These are phyloP conservation scores for Rhizomucor miehei DNA, from an alignment of 371 early-diverging fungal species.

Conservation along the genomic window DNA sequence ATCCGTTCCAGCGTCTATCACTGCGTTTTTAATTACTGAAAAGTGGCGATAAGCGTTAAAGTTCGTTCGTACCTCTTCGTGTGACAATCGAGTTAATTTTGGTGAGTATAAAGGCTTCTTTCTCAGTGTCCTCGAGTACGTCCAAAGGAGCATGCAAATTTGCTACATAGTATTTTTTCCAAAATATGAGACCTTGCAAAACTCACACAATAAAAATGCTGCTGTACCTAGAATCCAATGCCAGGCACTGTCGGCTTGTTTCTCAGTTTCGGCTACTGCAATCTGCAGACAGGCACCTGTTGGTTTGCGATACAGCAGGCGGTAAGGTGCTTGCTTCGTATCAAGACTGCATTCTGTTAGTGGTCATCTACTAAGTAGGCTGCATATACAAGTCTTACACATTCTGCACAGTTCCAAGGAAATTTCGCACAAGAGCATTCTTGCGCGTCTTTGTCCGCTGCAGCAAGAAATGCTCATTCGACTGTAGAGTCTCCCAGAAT, in stretches of 20 bases:
- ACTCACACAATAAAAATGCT: neutral
- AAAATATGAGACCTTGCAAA: constrained; percentile 1
- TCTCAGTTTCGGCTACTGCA: constrained; percentile 77
- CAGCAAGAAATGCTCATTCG: constrained; percentile 61
- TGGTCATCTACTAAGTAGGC: neutral
- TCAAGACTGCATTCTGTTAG: constrained; percentile 59
- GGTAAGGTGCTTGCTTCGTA: constrained; percentile 91
- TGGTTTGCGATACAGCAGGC: constrained; percentile 74
- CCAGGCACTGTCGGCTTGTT: constrained; percentile 86
- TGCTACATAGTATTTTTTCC: constrained; percentile 47
- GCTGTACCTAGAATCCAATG: constrained; percentile 79
- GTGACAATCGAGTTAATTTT: constrained; percentile 89
- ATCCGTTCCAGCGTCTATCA: constrained; percentile 66
- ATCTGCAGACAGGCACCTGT: constrained; percentile 55
- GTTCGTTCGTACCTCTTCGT: constrained; percentile 57
- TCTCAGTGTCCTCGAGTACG: constrained; percentile 79
- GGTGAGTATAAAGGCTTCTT: constrained; percentile 81
- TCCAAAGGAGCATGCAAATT: constrained; percentile 67
- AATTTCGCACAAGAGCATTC: constrained; percentile 59
- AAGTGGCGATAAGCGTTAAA: no score
- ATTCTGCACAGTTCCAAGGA: constrained; percentile 81
- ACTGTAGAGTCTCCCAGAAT: constrained; percentile 64
- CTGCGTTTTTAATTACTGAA: no score
- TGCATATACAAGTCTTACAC: constrained; percentile 45
- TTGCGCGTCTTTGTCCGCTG: constrained; percentile 67